Evolutionary conservation across 2,329 filamentous ascomycete species (phyloP), one percentile per base, ranked within the genome.

Genomic region (Penicillium sp.): DNA sequence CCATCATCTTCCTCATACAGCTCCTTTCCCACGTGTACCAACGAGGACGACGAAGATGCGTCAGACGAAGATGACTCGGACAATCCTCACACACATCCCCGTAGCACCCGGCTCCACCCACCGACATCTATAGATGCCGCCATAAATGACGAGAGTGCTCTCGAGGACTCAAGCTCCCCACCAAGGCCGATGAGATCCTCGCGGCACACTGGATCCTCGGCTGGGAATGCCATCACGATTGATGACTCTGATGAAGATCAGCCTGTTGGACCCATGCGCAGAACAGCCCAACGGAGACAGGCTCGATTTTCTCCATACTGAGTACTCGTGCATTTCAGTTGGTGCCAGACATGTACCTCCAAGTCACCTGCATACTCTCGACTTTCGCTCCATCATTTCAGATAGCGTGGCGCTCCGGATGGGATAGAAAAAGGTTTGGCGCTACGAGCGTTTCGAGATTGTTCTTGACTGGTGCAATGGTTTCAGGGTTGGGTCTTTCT

Each of bases 171-270:
- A 14, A 48, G 45, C 28, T 37, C 48, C 6, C 40, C 47, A 12
- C 41, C 43, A 27, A 37, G 45, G 17, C 23, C 32, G 11, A 35
- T 16, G 25, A 30, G 32, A 15, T 22, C 34, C 8, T 5, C 34
- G 10, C 30, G 35, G 20, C 31, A 31, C 16, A 44, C 36, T 22
- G 52, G 41, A n/a, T 29, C 30, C 22, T 34, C 39, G 18, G 39
- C 35, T 3, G 23, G 31, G 2, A 45, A 47, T 30, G 51, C 39
- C 15, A 55, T 54, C n/a, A 32, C 47, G 5, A 46, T 54, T 9
- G 48, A 52, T 22, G 50, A 53, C 35, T 45, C 46, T 8, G 53
- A 54, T 18, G 52, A 55, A 4, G 51, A 55, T 23, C 45, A 50
- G 26, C 53, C 53, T 6, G 42, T 56, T 23, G 47, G 52, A 6